Conservation (phyloP, 129 eudicot species). For the Kitagawia praeruptora region DNA sequence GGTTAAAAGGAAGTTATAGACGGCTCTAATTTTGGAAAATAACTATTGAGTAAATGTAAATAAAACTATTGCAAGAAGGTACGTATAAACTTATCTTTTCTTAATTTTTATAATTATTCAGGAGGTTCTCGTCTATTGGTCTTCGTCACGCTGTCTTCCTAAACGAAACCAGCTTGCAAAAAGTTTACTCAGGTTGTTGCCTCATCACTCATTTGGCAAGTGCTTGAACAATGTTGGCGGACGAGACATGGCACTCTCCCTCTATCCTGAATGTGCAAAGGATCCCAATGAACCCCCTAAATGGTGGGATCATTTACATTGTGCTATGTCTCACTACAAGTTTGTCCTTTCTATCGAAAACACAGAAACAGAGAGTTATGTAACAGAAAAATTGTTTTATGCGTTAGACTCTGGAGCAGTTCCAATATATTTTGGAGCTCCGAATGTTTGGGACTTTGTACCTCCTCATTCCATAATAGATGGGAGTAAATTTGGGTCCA, state of each 20-base stretch:
- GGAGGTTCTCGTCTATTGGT: conserved; percentile 96
- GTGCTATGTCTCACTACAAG: conserved; percentile 95
- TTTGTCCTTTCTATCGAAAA: conserved; percentile 83
- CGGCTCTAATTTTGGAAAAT: neutral
- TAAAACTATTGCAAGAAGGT: neutral
- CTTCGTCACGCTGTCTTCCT: conserved; percentile 94
- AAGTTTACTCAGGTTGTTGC: conserved; percentile 50
- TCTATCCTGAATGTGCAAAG: conserved; percentile 77
- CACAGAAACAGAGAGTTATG: conserved; percentile 82
- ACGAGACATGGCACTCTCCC: conserved; percentile 69
- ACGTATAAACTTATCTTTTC: neutral
- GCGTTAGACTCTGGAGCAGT: conserved; percentile 86
- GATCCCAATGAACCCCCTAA: conserved; percentile 51
- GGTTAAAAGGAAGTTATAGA: neutral
- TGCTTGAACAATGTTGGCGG: conserved; percentile 96
- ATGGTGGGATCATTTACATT: conserved; percentile 99
- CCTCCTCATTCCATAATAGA: conserved; percentile 96
- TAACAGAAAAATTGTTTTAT: conserved; percentile 87
- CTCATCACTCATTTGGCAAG: conserved; percentile 90
- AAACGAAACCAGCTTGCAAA: conserved; percentile 78
- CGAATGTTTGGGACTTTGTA: conserved; percentile 88
- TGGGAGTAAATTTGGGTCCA: conserved; percentile 57
- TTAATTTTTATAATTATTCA: conserved; percentile 20
- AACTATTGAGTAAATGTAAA: neutral
- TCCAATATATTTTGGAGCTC: conserved; percentile 96